A percentile compares a stretch with the other conserved stretches of the same genome.
Conservation (phyloP, 495 filamentous ascomycete species). For the Penicillium mononematosum region DNA sequence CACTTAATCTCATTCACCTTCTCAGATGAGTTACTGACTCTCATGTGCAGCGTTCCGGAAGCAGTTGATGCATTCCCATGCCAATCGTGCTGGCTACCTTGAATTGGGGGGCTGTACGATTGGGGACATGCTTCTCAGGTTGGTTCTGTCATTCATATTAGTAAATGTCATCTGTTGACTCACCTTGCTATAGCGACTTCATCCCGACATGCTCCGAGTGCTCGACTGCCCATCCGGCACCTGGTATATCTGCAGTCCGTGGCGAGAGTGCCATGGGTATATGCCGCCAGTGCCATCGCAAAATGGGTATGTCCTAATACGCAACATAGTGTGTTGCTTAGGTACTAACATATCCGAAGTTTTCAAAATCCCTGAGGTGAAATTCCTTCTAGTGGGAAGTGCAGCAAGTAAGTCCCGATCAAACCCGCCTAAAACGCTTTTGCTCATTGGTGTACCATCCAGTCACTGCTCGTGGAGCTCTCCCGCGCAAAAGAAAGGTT, state of each 20-base stretch:
- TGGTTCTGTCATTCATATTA: slow-evolving; percentile 14
- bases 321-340: background rate
- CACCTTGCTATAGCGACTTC: slow-evolving; percentile 57
- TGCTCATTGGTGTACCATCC: slow-evolving; percentile 25
- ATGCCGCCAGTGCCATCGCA: slow-evolving; percentile 78
- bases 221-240: slow-evolving; percentile 62
- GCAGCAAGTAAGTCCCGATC: slow-evolving; percentile 40
- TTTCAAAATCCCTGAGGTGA: slow-evolving; percentile 76
- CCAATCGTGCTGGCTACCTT: slow-evolving; percentile 76
- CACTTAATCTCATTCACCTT: background rate
- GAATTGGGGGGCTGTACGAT: slow-evolving; percentile 78
- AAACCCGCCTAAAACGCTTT: background rate
- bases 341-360: slow-evolving; percentile 15
- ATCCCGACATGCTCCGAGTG: slow-evolving; percentile 79
- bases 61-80: slow-evolving; percentile 75
- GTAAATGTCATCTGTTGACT: background rate
- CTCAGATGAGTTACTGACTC: background rate
- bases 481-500: slow-evolving; percentile 56
- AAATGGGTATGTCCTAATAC: slow-evolving; percentile 59
- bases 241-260: slow-evolving; percentile 67
- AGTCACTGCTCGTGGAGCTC: slow-evolving; percentile 36
- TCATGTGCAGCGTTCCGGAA: slow-evolving; percentile 57
- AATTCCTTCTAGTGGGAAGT: slow-evolving; percentile 70
- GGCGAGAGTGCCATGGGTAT: slow-evolving; percentile 75
- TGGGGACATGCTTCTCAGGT: slow-evolving; percentile 78